Percentiles rank a stretch among this genome's conserved stretches.
Evolutionary conservation across 352 stramenopile species (phyloP).

Genomic region (Thraustochytrium striatum): DNA sequence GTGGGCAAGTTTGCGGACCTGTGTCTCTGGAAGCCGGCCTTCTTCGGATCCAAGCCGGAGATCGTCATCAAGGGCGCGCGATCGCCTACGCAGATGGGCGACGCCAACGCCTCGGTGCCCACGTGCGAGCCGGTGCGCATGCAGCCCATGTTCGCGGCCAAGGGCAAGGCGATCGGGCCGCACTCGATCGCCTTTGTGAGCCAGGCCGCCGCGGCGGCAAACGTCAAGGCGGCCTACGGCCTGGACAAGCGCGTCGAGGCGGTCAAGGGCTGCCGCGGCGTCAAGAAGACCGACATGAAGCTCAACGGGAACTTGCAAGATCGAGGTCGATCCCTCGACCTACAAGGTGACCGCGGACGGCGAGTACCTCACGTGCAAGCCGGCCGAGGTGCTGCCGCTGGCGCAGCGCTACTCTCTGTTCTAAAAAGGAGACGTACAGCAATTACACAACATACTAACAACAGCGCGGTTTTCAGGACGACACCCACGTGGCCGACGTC

Average conservation of each 20-base stretch:
- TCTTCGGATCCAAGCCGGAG: conserved; percentile 92
- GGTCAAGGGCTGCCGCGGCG: conserved; percentile 69
- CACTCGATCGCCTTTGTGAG: conserved; percentile 84
- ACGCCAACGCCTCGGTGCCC: conserved; percentile 92
- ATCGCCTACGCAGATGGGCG: conserved; percentile 90
- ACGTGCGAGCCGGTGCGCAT: conserved; percentile 92
- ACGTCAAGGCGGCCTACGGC: conserved; percentile 67
- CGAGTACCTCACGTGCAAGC: conserved; percentile 76
- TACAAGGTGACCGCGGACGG: conserved; percentile 87
- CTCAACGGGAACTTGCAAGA: conserved; percentile 86
- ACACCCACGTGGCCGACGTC: too few relatives aligned
- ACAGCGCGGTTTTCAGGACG: too few relatives aligned
- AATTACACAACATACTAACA: conserved; percentile 1
- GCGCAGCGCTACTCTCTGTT: conserved; percentile 89
- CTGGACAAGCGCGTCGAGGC: conserved; percentile 77
- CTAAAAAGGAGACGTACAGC: conserved; percentile 59
- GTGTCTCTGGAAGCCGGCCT: conserved; percentile 85
- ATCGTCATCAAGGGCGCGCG: conserved; percentile 92
- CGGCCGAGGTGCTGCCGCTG: conserved; percentile 74
- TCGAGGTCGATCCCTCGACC: conserved; percentile 90
- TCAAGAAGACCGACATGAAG: conserved; percentile 93
- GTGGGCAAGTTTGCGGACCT: conserved; percentile 88
- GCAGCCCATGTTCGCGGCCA: conserved; percentile 85
- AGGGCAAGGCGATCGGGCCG: conserved; percentile 62
- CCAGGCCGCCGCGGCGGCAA: conserved; percentile 67